Percentiles rank a stretch among this genome's conserved stretches.
phyloP scores from a whole-genome alignment of 768 basidiomycete genomes.

The Tulasnella sp. region DNA sequence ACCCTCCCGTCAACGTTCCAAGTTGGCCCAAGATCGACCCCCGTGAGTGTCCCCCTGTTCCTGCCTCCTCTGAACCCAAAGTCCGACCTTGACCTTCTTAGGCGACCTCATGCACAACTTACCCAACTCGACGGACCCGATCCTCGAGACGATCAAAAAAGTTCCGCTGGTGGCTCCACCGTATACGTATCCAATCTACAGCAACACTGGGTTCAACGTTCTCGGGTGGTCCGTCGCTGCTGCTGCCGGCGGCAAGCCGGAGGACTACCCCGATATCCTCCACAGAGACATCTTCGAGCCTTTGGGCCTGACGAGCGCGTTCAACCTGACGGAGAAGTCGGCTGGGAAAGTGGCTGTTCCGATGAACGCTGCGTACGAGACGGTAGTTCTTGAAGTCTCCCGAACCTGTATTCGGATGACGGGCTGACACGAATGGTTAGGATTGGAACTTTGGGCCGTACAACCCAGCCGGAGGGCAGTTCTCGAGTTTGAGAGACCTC shows the following conservation, averaged over 20 bases:
- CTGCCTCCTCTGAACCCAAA: no score
- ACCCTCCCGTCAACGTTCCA: slow-evolving; percentile 25
- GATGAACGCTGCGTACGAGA: neutral
- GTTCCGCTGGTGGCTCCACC: slow-evolving; percentile 33
- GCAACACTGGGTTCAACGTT: slow-evolving; percentile 28
- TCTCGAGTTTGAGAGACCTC: slow-evolving; percentile 38
- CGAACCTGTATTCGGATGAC: neutral
- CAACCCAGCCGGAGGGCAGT: slow-evolving; percentile 41
- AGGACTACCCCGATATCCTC: slow-evolving; percentile 36
- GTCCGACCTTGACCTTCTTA: neutral
- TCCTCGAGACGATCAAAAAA: neutral
- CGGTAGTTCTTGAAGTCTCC: neutral
- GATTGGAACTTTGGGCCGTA: slow-evolving; percentile 32
- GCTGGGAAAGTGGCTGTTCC: neutral
- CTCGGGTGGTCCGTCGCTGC: slow-evolving; percentile 31
- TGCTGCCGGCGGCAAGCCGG: neutral
- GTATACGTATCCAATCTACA: slow-evolving; percentile 35
- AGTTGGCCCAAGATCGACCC: slow-evolving; percentile 31
- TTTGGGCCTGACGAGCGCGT: slow-evolving; percentile 21
- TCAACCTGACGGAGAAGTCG: neutral
- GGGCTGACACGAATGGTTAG: slow-evolving; percentile 16
- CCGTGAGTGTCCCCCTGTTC: neutral
- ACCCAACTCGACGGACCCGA: neutral
- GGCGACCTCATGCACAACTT: neutral
- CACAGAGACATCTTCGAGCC: slow-evolving; percentile 39